Evolutionary conservation across 208 protist species (phyloP).

Genomic region (Phytomonas serpens): DNA sequence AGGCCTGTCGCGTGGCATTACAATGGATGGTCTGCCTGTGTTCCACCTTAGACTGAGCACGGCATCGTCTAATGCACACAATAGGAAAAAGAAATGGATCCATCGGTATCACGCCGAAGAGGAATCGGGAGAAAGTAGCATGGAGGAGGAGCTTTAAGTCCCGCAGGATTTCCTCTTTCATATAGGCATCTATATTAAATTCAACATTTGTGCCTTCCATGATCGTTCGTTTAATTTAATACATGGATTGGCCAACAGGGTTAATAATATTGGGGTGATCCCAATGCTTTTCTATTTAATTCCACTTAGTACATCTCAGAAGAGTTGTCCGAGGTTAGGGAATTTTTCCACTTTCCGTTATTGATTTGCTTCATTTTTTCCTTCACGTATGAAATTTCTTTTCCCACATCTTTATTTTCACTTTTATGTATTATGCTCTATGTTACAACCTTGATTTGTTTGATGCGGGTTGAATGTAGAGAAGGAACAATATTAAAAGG

Average conservation of each 20-base stretch:
- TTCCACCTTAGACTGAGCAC: conserved; percentile 68
- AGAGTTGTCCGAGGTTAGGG: neutral
- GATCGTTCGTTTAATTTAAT: neutral
- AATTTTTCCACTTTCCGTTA: neutral
- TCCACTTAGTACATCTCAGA: neutral
- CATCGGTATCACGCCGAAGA: neutral
- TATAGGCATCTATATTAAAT: neutral
- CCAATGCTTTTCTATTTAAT: conserved; percentile 8
- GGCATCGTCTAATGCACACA: neutral
- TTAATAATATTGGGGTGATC: neutral
- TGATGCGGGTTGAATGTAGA: neutral
- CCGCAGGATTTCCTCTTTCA: neutral
- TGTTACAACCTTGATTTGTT: neutral
- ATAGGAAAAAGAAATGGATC: neutral
- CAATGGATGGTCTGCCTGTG: conserved; percentile 74
- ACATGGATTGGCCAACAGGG: neutral
- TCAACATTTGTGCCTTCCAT: neutral
- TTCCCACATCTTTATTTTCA: neutral
- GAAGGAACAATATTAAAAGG: neutral
- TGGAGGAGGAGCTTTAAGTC: neutral
- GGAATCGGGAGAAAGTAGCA: neutral
- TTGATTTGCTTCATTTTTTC: neutral
- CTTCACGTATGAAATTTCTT: neutral
- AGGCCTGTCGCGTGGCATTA: conserved; percentile 29
- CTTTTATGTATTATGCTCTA: neutral